A percentile compares a stretch with the other conserved stretches of the same genome.
phyloP scores from a whole-genome alignment of 352 stramenopile genomes.

The Phytophthora kernoviae region DNA sequence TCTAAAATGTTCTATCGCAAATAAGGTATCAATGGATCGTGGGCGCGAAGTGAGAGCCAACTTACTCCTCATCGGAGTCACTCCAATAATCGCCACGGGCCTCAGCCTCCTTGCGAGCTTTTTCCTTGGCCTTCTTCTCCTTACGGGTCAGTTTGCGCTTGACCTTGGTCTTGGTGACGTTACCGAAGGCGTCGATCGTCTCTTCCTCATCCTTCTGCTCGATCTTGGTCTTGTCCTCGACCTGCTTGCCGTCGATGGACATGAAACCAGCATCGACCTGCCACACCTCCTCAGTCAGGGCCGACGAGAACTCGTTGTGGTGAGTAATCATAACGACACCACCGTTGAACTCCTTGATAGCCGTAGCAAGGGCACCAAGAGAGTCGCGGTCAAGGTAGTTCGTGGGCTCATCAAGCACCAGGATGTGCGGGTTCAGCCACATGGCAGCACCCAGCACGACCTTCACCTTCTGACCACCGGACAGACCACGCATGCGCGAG shows the following conservation, averaged over 20 bases:
- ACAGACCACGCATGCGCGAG: slow-evolving; percentile 98
- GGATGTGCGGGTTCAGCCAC: slow-evolving; percentile 96
- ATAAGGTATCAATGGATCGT: slow-evolving; percentile 45
- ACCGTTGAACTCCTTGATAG: slow-evolving; percentile 97
- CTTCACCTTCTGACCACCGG: slow-evolving; percentile 99
- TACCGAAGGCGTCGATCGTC: slow-evolving; percentile 80
- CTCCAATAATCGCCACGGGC: slow-evolving; percentile 84
- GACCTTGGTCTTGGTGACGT: slow-evolving; percentile 87
- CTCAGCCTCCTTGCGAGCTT: slow-evolving; percentile 89
- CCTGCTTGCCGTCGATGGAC: slow-evolving; percentile 81
- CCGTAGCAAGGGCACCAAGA: slow-evolving; percentile 94
- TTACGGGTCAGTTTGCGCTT: slow-evolving; percentile 92
- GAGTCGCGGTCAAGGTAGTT: slow-evolving; percentile 97
- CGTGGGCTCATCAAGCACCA: slow-evolving; percentile 96
- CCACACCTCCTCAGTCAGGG: slow-evolving; percentile 95
- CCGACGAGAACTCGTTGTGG: slow-evolving; percentile 97
- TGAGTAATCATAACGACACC: slow-evolving; percentile 98
- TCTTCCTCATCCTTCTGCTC: slow-evolving; percentile 91
- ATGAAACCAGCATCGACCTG: slow-evolving; percentile 91
- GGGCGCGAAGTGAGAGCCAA: slow-evolving; percentile 31
- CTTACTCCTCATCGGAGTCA: slow-evolving; percentile 79
- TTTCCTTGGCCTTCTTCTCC: slow-evolving; percentile 88
- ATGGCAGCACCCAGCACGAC: slow-evolving; percentile 96
- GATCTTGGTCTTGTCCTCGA: slow-evolving; percentile 91
- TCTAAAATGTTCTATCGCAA: slow-evolving; percentile 45